phyloP scores from a whole-genome alignment of 208 protist species.

The Herpetomonas samuelpessoai region DNA sequence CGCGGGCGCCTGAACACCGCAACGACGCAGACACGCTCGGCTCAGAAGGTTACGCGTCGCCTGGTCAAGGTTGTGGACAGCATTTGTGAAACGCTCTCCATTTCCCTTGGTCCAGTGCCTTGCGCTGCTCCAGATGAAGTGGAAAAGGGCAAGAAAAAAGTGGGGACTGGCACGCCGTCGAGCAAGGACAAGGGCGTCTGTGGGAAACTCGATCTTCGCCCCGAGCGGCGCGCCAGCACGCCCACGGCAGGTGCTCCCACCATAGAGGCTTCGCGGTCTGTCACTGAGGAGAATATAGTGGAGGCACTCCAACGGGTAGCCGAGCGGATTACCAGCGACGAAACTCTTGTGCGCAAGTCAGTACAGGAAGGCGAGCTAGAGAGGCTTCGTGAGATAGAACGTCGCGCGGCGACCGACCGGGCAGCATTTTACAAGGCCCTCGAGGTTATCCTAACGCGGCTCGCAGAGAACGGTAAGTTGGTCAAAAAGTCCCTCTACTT shows the following conservation, averaged over 20 bases:
- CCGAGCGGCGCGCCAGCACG: not conserved
- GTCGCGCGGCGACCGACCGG: slow-evolving; percentile 42
- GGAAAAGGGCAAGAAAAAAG: slow-evolving; percentile 9
- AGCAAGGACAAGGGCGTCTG: not conserved
- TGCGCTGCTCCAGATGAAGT: not conserved
- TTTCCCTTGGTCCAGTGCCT: not conserved
- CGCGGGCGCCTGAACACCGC: not conserved
- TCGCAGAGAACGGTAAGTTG: slow-evolving; percentile 53
- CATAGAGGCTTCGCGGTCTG: slow-evolving; percentile 3
- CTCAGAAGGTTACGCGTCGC: not conserved
- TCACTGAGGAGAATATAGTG: slow-evolving; percentile 55
- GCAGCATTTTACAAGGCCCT: slow-evolving; percentile 59
- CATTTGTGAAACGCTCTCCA: not conserved
- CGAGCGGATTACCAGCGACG: slow-evolving; percentile 27
- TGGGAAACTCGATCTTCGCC: not conserved
- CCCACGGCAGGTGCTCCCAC: not conserved
- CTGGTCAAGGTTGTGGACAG: not conserved
- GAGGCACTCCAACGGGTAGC: slow-evolving; percentile 48
- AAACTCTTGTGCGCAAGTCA: slow-evolving; percentile 23
- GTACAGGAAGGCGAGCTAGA: slow-evolving; percentile 27
- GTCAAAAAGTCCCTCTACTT: slow-evolving; percentile 70
- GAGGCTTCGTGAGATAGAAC: slow-evolving; percentile 27
- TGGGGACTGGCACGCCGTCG: not conserved
- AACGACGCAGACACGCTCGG: not conserved
- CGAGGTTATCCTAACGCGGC: slow-evolving; percentile 42